Conservation (phyloP, 2,329 filamentous ascomycete genomes). For the Lasiodiplodia citricola region DNA sequence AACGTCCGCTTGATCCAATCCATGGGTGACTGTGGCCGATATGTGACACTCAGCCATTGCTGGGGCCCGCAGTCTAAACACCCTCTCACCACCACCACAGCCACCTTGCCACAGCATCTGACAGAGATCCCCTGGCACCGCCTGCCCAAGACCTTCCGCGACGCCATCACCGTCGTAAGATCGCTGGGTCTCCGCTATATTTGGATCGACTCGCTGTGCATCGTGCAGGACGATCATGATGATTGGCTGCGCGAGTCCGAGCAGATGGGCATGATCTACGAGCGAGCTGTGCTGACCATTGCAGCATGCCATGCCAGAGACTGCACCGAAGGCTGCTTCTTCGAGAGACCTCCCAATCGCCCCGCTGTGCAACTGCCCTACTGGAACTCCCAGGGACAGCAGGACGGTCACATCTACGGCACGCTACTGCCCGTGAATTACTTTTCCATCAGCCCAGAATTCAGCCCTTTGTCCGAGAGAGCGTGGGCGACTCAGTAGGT, state of each 20-base stretch:
- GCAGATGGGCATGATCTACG: conserved; percentile 27
- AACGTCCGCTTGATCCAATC: conserved; percentile 32
- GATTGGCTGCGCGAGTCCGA: conserved; percentile 25
- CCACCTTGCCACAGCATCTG: conserved; percentile 28
- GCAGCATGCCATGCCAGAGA: conserved; percentile 13
- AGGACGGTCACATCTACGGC: conserved; percentile 29
- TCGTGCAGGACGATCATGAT: conserved; percentile 28
- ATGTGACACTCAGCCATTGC: conserved; percentile 32
- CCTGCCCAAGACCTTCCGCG: conserved; percentile 27
- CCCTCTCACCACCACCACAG: conserved; percentile 33
- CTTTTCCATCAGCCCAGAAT: conserved; percentile 30
- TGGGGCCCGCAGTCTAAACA: conserved; percentile 32
- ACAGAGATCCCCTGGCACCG: conserved; percentile 30
- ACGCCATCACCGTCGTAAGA: conserved; percentile 27
- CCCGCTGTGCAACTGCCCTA: conserved; percentile 30
- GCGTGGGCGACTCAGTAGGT: conserved; percentile 20
- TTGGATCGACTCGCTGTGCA: conserved; percentile 32
- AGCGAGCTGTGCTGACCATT: conserved; percentile 20
- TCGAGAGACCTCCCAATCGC: not conserved
- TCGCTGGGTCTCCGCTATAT: conserved; percentile 27
- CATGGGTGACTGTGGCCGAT: conserved; percentile 13
- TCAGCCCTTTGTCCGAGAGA: conserved; percentile 28
- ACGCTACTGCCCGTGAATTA: conserved; percentile 30
- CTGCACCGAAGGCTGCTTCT: conserved; percentile 25
- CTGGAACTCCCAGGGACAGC: conserved; percentile 26